These are phyloP conservation scores for Fusarium citri DNA, from an alignment of 2,329 filamentous ascomycete species.

Conservation along the genomic window DNA sequence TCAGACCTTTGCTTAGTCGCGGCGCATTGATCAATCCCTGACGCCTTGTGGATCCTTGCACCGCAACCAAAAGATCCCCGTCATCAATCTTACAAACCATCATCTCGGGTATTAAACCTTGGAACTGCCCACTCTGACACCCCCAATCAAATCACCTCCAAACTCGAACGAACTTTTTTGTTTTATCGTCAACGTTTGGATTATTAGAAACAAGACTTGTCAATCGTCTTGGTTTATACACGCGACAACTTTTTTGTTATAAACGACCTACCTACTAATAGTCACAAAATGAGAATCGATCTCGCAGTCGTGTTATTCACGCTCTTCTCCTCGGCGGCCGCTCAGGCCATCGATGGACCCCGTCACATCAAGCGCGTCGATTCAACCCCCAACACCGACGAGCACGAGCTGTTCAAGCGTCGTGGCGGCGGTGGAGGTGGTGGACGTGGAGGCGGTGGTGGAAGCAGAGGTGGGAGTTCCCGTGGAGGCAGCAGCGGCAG, in stretches of 20 bases:
- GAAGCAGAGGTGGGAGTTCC: conserved; percentile 33
- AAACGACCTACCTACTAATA: neutral
- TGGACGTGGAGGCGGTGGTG: conserved; percentile 49
- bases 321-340: conserved; percentile 45
- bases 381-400: conserved; percentile 40
- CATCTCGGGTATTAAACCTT: conserved; percentile 30
- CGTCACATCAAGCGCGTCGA: conserved; percentile 44
- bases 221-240: neutral
- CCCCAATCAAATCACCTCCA: conserved; percentile 7
- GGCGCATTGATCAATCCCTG: neutral
- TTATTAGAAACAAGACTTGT: neutral
- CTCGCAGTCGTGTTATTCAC: conserved; percentile 47
- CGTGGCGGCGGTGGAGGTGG: conserved; percentile 70
- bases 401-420: conserved; percentile 67
- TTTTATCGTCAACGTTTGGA: neutral
- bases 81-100: conserved; percentile 24
- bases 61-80: conserved; percentile 6
- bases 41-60: conserved; percentile 23
- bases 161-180: conserved; percentile 4
- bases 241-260: neutral
- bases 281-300: conserved; percentile 49
- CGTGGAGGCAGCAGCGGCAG: conserved; percentile 27
- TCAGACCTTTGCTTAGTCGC: conserved; percentile 2
- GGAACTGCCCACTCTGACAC: conserved; percentile 25
- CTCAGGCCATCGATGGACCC: conserved; percentile 41